A percentile compares a stretch with the other conserved stretches of the same genome.
Evolutionary conservation across 2,329 filamentous ascomycete genomes (phyloP).

Genomic region (Teratosphaeria nubilosa): DNA sequence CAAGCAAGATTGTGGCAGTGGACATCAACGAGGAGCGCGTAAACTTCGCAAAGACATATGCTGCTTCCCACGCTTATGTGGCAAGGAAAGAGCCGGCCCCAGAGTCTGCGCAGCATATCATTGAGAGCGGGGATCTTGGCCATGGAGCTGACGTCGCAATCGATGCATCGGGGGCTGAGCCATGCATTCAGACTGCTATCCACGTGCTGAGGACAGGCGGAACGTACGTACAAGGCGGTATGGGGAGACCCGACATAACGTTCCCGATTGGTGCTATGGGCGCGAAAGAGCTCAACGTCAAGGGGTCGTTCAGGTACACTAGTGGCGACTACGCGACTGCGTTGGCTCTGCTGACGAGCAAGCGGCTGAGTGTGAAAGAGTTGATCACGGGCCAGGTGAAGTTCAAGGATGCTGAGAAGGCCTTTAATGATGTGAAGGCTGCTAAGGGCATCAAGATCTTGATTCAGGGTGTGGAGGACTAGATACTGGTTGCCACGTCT

Average conservation of each 20-base stretch:
- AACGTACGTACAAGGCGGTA: constrained; percentile 66
- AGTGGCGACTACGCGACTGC: constrained; percentile 80
- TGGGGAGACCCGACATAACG: constrained; percentile 77
- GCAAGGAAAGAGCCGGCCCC: constrained; percentile 50
- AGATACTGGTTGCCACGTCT: background rate
- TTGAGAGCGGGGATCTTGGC: constrained; percentile 52
- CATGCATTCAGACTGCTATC: constrained; percentile 40
- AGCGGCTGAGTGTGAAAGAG: constrained; percentile 64
- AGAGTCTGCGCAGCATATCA: constrained; percentile 64
- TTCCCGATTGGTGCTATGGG: constrained; percentile 90
- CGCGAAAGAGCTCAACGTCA: constrained; percentile 76
- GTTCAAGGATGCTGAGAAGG: constrained; percentile 74
- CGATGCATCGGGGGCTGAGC: constrained; percentile 39
- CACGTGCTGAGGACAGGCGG: constrained; percentile 39
- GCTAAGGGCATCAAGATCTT: constrained; percentile 67
- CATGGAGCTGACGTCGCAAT: constrained; percentile 39
- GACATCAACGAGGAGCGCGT: constrained; percentile 76
- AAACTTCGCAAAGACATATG: constrained; percentile 64
- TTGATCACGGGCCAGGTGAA: constrained; percentile 68
- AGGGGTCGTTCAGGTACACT: constrained; percentile 83
- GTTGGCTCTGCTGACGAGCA: constrained; percentile 62
- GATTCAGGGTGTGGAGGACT: constrained; percentile 26
- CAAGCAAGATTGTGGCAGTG: constrained; percentile 70
- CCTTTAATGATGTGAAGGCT: constrained; percentile 76
- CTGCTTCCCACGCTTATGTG: constrained; percentile 60